These are phyloP conservation scores for Rhodotorula sp. DNA, from an alignment of 1,284 basidiomycete genomes.

Conservation along the genomic window DNA sequence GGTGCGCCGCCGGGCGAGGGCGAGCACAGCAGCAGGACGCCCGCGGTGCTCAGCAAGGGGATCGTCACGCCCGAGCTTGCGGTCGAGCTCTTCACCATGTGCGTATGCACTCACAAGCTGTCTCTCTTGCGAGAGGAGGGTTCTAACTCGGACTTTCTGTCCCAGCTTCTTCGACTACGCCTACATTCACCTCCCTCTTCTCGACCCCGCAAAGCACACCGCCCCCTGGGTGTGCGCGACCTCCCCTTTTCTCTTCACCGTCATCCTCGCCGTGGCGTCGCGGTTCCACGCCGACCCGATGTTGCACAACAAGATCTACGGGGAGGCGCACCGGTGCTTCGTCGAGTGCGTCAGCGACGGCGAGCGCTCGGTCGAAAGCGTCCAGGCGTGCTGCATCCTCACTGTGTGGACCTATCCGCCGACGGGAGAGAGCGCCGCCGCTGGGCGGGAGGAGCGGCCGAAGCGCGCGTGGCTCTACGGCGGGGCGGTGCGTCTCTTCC, in stretches of 20 bases:
- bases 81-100: constrained; percentile 36
- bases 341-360: constrained; percentile 31
- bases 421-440: constrained; percentile 19
- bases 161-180: constrained; percentile 34
- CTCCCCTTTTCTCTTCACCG: constrained; percentile 38
- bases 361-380: constrained; percentile 27
- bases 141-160: neutral
- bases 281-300: constrained; percentile 33
- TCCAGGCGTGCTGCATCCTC: constrained; percentile 31
- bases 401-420: constrained; percentile 35
- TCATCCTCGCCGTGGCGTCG: constrained; percentile 36
- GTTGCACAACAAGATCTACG: constrained; percentile 34
- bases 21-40: constrained; percentile 8
- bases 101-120: neutral
- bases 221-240: constrained; percentile 27
- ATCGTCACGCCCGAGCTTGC: constrained; percentile 34
- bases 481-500: constrained; percentile 23
- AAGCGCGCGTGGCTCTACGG: constrained; percentile 39
- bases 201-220: constrained; percentile 31
- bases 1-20: neutral
- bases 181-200: constrained; percentile 35
- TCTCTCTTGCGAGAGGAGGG: neutral
- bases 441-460: constrained; percentile 32
- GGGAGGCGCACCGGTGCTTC: constrained; percentile 34
- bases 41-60: constrained; percentile 26